These are phyloP conservation scores for Eudorina sp. DNA, from an alignment of 139 green algal genomes.

Conservation along the genomic window DNA sequence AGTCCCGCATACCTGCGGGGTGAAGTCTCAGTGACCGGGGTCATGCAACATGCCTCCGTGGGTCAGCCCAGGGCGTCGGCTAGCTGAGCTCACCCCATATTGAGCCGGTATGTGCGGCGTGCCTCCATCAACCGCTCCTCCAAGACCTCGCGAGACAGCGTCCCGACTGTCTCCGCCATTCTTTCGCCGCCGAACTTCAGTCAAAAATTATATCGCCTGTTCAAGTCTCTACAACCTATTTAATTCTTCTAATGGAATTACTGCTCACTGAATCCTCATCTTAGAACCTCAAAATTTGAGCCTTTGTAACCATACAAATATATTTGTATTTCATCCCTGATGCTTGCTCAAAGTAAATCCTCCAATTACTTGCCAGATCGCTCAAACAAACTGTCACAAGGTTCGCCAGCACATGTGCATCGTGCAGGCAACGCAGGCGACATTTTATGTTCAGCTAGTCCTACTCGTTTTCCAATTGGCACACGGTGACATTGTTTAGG, in stretches of 20 bases:
- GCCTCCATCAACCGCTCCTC: constrained; percentile 76
- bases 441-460: too few relatives aligned
- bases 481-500: too few relatives aligned
- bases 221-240: background rate
- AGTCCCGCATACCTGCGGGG: constrained; percentile 75
- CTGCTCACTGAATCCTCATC: background rate
- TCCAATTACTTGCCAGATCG: too few relatives aligned
- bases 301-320: background rate
- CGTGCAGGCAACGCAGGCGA: too few relatives aligned
- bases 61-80: background rate
- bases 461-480: too few relatives aligned
- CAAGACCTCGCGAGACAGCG: constrained; percentile 49
- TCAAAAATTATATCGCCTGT: too few relatives aligned
- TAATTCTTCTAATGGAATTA: background rate
- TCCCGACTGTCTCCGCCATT: constrained; percentile 16
- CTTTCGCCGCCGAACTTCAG: background rate
- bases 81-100: constrained; percentile 67
- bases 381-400: too few relatives aligned
- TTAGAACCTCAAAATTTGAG: background rate
- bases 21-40: background rate
- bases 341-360: too few relatives aligned
- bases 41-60: background rate
- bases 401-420: too few relatives aligned
- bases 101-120: constrained; percentile 77
- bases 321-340: too few relatives aligned